These are phyloP conservation scores for Jaapia argillacea DNA, from an alignment of 768 basidiomycete genomes.

Conservation along the genomic window DNA sequence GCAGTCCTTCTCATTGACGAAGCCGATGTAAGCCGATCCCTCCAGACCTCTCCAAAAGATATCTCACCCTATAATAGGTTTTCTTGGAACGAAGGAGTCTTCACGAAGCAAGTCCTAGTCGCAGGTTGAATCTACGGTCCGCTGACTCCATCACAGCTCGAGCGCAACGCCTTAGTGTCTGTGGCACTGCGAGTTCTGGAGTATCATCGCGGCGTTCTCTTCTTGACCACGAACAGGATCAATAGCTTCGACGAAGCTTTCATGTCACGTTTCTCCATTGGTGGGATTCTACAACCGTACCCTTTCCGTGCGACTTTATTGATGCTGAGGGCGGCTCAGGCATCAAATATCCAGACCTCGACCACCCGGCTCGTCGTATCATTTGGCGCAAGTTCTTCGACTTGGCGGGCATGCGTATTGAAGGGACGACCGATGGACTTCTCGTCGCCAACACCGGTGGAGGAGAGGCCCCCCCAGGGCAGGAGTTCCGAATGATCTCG, in stretches of 20 bases:
- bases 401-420: conserved; percentile 5
- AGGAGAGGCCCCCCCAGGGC: too few species aligned
- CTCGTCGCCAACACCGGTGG: too few species aligned
- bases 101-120: background rate
- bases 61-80: background rate
- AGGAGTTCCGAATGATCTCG: too few species aligned
- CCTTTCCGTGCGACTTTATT: background rate
- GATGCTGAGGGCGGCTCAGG: conserved; percentile 3
- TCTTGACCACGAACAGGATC: conserved; percentile 29
- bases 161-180: conserved; percentile 17
- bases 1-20: conserved; percentile 16
- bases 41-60: background rate
- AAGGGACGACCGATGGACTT: background rate
- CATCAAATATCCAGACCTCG: conserved; percentile 18
- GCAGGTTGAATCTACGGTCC: background rate
- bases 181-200: conserved; percentile 21
- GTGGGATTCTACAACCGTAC: conserved; percentile 2
- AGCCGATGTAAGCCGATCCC: conserved; percentile 9
- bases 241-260: conserved; percentile 60
- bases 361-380: conserved; percentile 9
- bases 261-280: conserved; percentile 27
- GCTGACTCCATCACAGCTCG: conserved; percentile 4
- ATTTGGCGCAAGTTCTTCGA: conserved; percentile 19
- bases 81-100: background rate
- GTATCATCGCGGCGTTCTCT: conserved; percentile 27